phyloP scores from a whole-genome alignment of 768 basidiomycete genomes.

The Trichaptum fuscoviolaceum region DNA sequence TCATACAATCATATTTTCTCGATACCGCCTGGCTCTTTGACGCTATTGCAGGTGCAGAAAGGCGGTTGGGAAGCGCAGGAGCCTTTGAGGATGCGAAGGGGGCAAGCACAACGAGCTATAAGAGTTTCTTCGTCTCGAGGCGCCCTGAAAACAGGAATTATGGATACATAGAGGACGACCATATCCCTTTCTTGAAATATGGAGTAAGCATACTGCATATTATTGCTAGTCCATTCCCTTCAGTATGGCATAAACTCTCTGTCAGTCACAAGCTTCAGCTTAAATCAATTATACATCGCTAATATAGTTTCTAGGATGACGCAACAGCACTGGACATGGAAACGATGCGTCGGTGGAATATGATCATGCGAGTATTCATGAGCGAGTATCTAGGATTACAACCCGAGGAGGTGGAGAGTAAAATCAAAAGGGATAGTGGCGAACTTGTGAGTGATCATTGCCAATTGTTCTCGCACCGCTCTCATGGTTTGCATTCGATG shows the following conservation, averaged over 20 bases:
- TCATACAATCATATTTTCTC: conserved; percentile 73
- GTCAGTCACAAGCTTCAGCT: conserved; percentile 36
- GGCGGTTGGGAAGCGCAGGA: conserved; percentile 58
- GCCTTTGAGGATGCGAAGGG: conserved; percentile 47
- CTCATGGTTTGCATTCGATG: neutral
- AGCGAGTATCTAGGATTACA: conserved; percentile 80
- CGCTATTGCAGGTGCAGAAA: conserved; percentile 65
- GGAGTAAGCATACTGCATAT: conserved; percentile 90
- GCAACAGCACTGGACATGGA: conserved; percentile 78
- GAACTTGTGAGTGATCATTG: conserved; percentile 21
- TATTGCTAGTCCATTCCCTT: conserved; percentile 85
- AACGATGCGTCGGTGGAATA: conserved; percentile 86
- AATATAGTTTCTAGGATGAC: conserved; percentile 61
- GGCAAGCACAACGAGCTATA: conserved; percentile 36
- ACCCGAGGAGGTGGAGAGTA: conserved; percentile 30
- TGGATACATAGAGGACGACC: conserved; percentile 85
- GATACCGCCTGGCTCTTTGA: conserved; percentile 95
- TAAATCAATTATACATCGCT: neutral
- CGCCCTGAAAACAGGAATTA: conserved; percentile 30
- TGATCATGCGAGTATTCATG: conserved; percentile 82
- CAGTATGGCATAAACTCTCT: conserved; percentile 77
- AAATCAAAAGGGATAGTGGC: conserved; percentile 5
- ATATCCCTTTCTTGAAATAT: conserved; percentile 76
- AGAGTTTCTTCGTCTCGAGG: conserved; percentile 66
- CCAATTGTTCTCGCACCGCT: neutral